Percentiles rank a stretch among this genome's conserved stretches.
phyloP scores from a whole-genome alignment of 306 rosid genomes.

The Lithocarpus polystachyus region DNA sequence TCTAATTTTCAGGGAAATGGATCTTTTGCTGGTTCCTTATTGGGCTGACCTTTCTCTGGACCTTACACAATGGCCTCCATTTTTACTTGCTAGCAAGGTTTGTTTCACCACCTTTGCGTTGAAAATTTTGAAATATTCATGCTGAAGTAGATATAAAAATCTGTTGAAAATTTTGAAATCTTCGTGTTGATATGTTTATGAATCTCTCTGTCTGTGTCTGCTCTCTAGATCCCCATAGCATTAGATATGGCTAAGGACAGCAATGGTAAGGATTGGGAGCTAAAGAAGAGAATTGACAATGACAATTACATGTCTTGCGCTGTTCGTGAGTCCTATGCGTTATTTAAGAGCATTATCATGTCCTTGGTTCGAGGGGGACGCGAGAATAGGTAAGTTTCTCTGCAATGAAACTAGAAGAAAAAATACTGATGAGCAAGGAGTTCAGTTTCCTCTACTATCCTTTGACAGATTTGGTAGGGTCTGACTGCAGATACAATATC shows the following conservation, averaged over 20 bases:
- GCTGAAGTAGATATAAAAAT: constrained; percentile 1
- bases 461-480: background rate
- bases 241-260: constrained; percentile 99
- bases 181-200: constrained; percentile 6
- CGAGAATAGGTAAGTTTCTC: constrained; percentile 64
- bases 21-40: constrained; percentile 95
- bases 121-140: constrained; percentile 13
- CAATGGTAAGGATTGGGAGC: constrained; percentile 91
- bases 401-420: background rate
- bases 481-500: background rate
- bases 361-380: constrained; percentile 70
- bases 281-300: constrained; percentile 66
- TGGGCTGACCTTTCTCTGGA: constrained; percentile 93
- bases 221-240: constrained; percentile 83
- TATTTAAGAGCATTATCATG: constrained; percentile 71
- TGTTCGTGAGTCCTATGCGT: constrained; percentile 90
- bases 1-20: constrained; percentile 68
- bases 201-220: constrained; percentile 1
- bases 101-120: constrained; percentile 8
- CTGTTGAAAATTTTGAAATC: constrained; percentile 8
- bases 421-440: background rate
- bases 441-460: background rate
- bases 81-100: constrained; percentile 99
- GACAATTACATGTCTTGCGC: constrained; percentile 92
- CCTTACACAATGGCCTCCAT: constrained; percentile 94